Conservation (phyloP, 805 yeast genomes). For the Nakazawaea wyomingensis region DNA sequence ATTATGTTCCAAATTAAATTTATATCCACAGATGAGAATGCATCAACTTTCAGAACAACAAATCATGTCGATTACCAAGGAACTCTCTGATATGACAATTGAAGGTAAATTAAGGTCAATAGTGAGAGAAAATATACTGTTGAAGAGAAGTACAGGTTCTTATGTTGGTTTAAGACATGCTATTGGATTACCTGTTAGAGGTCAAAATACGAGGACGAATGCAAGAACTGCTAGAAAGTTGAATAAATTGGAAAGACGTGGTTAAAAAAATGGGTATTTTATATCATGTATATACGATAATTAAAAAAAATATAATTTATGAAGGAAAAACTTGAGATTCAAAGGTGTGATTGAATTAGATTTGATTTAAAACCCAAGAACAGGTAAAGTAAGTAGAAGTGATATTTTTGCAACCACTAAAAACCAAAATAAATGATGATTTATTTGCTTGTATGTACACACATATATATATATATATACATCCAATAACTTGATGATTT, state of each 20-base stretch:
- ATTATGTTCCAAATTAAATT: slow-evolving; percentile 82
- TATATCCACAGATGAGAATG: slow-evolving; percentile 92
- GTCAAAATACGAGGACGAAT: slow-evolving; percentile 89
- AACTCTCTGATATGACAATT: slow-evolving; percentile 73
- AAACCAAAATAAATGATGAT: no score
- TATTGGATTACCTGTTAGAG: slow-evolving; percentile 74
- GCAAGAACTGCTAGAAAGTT: slow-evolving; percentile 85
- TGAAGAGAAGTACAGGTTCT: slow-evolving; percentile 77
- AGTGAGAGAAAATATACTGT: slow-evolving; percentile 68
- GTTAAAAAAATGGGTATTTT: slow-evolving; percentile 17
- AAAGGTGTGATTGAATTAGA: no score
- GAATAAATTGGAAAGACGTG: slow-evolving; percentile 68
- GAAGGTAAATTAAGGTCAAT: slow-evolving; percentile 77
- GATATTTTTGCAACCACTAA: no score
- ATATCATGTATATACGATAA: background rate
- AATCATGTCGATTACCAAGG: slow-evolving; percentile 80
- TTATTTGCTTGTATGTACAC: no score
- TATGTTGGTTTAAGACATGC: slow-evolving; percentile 89
- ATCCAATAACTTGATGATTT: no score
- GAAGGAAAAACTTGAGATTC: background rate
- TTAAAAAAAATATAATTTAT: no score
- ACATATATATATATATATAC: no score
- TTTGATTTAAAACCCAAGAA: no score
- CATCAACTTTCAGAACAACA: slow-evolving; percentile 88
- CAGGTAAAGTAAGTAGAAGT: no score